Conservation (phyloP, 2,329 filamentous ascomycete species). For the Botrytis sinoallii region DNA sequence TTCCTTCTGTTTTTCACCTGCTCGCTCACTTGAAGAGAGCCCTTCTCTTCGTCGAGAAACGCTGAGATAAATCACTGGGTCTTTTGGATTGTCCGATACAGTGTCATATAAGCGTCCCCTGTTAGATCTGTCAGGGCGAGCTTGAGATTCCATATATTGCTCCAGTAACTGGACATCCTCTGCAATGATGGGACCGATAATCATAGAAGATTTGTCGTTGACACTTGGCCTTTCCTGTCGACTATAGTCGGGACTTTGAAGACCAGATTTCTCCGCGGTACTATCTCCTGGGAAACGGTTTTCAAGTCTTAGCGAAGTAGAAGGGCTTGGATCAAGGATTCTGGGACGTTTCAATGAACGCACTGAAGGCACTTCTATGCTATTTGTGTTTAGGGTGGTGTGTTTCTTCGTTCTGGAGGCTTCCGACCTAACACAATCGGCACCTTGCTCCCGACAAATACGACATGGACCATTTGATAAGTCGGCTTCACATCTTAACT, state of each 20-base stretch:
- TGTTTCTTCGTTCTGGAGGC: background rate
- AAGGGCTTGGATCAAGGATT: background rate
- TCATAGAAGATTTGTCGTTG: slow-evolving; percentile 30
- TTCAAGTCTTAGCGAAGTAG: background rate
- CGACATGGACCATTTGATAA: background rate
- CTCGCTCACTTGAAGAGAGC: slow-evolving; percentile 40
- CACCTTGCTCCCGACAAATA: background rate
- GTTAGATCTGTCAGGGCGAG: slow-evolving; percentile 29
- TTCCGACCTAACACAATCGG: background rate
- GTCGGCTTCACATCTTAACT: slow-evolving; percentile 5
- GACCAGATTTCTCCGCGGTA: background rate
- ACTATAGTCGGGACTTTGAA: background rate
- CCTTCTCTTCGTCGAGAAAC: slow-evolving; percentile 36
- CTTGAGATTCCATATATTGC: slow-evolving; percentile 50
- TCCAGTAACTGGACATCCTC: slow-evolving; percentile 59
- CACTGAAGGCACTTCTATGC: background rate
- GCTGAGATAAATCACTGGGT: slow-evolving; percentile 41
- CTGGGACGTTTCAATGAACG: background rate
- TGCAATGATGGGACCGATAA: slow-evolving; percentile 57
- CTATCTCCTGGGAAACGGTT: background rate
- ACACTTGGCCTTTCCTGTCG: background rate
- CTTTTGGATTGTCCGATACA: slow-evolving; percentile 45
- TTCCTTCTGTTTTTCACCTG: slow-evolving; percentile 49
- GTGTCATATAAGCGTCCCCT: background rate
- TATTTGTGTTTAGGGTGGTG: background rate